Conservation (phyloP, 257 asterid species). For the Solanum tarijense region DNA sequence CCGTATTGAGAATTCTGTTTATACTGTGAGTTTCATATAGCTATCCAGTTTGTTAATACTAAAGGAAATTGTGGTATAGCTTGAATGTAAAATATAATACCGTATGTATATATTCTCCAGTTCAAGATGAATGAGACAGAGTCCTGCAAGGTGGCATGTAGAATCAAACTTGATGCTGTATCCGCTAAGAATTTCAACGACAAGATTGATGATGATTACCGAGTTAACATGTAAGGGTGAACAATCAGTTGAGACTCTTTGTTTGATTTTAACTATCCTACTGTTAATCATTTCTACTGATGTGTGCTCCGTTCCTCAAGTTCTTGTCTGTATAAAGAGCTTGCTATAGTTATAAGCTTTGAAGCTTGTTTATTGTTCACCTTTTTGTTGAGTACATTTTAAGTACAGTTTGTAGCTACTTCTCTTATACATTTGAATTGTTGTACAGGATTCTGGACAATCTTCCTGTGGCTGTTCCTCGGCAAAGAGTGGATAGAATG, state of each 20-base stretch:
- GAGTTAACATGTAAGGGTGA: slow-evolving; percentile 31
- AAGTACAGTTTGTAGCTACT: not conserved
- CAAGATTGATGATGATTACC: slow-evolving; percentile 37
- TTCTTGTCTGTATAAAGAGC: not conserved
- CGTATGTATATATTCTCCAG: too few relatives aligned
- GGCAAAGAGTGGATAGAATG: slow-evolving; percentile 24
- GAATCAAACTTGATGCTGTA: slow-evolving; percentile 13
- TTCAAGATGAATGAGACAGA: too few relatives aligned
- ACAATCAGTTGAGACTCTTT: not conserved
- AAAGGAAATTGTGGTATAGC: not conserved
- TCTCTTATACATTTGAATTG: not conserved
- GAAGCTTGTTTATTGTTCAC: not conserved
- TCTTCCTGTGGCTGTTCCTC: slow-evolving; percentile 42
- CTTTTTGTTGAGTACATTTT: not conserved
- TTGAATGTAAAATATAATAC: not conserved
- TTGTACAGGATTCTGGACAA: slow-evolving; percentile 38
- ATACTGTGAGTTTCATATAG: slow-evolving; percentile 24
- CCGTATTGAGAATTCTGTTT: slow-evolving; percentile 38
- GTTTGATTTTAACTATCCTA: not conserved
- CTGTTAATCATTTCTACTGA: not conserved
- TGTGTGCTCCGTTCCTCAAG: not conserved
- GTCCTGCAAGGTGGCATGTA: too few relatives aligned
- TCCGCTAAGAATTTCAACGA: slow-evolving; percentile 5
- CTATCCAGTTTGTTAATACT: not conserved
- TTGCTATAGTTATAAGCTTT: not conserved